phyloP scores from a whole-genome alignment of 495 filamentous ascomycete genomes.

The Rostrohypoxylon terebratum region DNA sequence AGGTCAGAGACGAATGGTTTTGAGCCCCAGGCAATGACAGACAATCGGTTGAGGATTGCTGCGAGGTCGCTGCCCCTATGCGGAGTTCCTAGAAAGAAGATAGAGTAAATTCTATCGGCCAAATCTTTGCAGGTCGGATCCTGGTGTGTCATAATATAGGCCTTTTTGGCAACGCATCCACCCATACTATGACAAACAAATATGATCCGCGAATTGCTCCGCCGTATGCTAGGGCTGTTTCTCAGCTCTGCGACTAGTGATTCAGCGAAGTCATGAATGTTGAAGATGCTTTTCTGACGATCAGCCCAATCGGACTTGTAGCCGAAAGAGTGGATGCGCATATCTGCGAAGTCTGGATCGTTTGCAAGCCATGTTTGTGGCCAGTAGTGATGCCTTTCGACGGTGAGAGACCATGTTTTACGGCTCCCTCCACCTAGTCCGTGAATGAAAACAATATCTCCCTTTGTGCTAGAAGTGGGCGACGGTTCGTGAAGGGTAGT shows the following conservation, averaged over 20 bases:
- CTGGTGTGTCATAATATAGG: conserved; percentile 49
- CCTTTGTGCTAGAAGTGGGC: conserved; percentile 32
- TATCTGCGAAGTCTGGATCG: conserved; percentile 44
- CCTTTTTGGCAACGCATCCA: conserved; percentile 64
- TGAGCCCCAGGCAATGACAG: conserved; percentile 21
- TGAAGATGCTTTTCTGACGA: conserved; percentile 51
- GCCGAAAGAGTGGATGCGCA: conserved; percentile 48
- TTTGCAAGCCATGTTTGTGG: conserved; percentile 48
- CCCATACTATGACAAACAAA: conserved; percentile 67
- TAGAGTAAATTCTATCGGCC: conserved; percentile 53
- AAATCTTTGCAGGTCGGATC: conserved; percentile 46
- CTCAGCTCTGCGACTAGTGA: conserved; percentile 55
- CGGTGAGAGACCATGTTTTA: conserved; percentile 49
- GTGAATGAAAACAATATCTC: conserved; percentile 57
- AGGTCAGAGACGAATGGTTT: conserved; percentile 47
- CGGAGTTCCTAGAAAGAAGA: conserved; percentile 66
- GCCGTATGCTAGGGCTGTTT: conserved; percentile 50
- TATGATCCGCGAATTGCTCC: conserved; percentile 52
- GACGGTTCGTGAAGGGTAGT: conserved; percentile 51
- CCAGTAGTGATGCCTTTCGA: conserved; percentile 46
- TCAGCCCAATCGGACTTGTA: conserved; percentile 50
- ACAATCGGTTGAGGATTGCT: conserved; percentile 48
- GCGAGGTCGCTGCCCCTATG: conserved; percentile 64
- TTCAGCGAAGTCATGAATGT: conserved; percentile 60
- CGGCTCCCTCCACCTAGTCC: conserved; percentile 50